Percentiles rank a stretch among this genome's conserved stretches.
Conservation (phyloP, 306 rosid species). For the Acmispon strigosus region DNA sequence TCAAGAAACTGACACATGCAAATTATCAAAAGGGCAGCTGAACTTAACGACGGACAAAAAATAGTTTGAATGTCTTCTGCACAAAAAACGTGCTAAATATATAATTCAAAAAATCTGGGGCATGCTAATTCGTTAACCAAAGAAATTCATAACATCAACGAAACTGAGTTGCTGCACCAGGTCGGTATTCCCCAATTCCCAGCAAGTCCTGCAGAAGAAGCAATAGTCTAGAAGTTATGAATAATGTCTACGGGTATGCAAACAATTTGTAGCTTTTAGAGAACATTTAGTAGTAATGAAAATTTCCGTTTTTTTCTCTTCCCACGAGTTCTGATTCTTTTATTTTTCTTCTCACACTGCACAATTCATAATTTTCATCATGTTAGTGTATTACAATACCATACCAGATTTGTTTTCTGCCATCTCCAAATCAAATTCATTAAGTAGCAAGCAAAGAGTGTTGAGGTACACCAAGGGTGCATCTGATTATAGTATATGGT, state of each 20-base stretch:
- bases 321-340: neutral
- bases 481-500: too few relatives aligned
- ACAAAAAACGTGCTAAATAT: neutral
- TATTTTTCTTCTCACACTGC: neutral
- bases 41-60: too few relatives aligned
- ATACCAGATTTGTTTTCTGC: too few relatives aligned
- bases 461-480: too few relatives aligned
- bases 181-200: slow-evolving; percentile 90
- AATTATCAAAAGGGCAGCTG: too few relatives aligned
- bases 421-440: too few relatives aligned
- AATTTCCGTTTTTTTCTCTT: neutral
- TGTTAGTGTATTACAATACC: neutral
- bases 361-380: neutral
- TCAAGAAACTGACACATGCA: too few relatives aligned
- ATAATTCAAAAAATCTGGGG: neutral
- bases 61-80: neutral
- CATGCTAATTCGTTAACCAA: neutral
- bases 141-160: slow-evolving; percentile 18
- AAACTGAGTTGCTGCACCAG: slow-evolving; percentile 53
- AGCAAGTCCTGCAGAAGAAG: slow-evolving; percentile 64
- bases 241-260: neutral
- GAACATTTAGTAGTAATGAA: neutral
- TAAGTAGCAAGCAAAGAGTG: too few relatives aligned
- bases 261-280: neutral
- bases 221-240: neutral